These are phyloP conservation scores for Tranzscheliella williamsii DNA, from an alignment of 1,284 basidiomycete species.

Conservation along the genomic window DNA sequence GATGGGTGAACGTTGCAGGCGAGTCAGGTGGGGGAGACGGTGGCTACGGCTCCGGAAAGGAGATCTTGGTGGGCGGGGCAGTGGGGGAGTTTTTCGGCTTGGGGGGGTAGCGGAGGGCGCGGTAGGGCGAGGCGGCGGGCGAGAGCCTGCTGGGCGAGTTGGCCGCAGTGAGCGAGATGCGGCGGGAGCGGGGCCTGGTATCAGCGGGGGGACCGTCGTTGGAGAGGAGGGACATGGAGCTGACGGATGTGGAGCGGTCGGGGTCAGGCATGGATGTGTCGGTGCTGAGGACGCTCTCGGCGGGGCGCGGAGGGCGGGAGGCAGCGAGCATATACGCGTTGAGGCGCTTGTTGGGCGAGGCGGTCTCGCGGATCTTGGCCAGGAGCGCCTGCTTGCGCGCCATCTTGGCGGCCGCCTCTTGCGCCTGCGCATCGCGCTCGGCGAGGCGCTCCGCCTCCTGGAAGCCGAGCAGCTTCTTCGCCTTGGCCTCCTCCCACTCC, in stretches of 20 bases:
- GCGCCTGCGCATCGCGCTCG: slow-evolving; percentile 21
- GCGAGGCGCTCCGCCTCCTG: slow-evolving; percentile 42
- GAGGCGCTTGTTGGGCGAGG: slow-evolving; percentile 31
- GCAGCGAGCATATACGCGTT: slow-evolving; percentile 17
- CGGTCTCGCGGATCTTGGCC: slow-evolving; percentile 32
- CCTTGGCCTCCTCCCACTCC: slow-evolving; percentile 50
- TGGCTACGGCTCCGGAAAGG: no score
- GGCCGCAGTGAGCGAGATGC: slow-evolving; percentile 1
- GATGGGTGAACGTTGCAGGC: no score
- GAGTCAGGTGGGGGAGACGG: no score
- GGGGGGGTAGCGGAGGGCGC: background rate
- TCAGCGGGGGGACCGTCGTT: background rate
- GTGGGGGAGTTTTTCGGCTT: background rate
- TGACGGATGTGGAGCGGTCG: background rate
- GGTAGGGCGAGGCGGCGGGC: background rate
- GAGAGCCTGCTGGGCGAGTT: background rate
- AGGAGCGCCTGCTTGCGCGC: slow-evolving; percentile 28
- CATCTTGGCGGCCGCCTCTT: slow-evolving; percentile 33
- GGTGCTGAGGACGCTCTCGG: background rate
- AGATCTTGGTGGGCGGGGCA: no score
- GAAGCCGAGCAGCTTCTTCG: slow-evolving; percentile 43
- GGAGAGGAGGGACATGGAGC: background rate
- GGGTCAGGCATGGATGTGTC: background rate
- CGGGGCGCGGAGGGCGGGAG: background rate
- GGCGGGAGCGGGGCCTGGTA: background rate